phyloP scores from a whole-genome alignment of 257 asterid genomes.

The Solanum megistacrolobum region DNA sequence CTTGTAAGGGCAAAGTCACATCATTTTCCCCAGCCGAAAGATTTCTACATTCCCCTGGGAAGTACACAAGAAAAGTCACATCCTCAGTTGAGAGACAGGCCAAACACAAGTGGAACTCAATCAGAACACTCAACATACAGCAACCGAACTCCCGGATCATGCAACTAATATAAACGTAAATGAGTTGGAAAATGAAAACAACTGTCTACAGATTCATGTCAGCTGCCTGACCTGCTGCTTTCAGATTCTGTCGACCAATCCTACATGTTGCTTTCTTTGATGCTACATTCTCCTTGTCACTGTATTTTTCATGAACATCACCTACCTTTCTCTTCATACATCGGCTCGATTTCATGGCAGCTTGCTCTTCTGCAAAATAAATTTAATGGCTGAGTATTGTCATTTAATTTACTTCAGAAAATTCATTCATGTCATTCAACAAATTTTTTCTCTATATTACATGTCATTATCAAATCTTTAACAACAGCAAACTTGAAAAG shows the following conservation, averaged over 20 bases:
- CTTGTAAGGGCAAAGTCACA: neutral
- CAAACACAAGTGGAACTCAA: neutral
- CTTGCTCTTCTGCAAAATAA: neutral
- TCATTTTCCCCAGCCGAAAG: neutral
- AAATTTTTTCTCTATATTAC: neutral
- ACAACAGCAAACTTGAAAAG: neutral
- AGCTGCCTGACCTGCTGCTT: constrained; percentile 10
- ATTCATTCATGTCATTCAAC: neutral
- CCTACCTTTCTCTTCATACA: constrained; percentile 7
- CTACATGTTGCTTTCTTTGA: constrained; percentile 2
- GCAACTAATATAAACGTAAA: neutral
- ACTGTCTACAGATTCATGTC: neutral
- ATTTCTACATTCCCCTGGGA: neutral
- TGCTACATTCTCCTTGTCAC: neutral
- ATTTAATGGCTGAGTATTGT: neutral
- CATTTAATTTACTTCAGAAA: constrained; percentile 1
- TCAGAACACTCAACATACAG: neutral
- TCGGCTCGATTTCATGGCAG: constrained; percentile 7
- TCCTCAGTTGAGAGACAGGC: neutral
- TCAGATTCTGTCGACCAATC: constrained; percentile 1
- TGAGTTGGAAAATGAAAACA: neutral
- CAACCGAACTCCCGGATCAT: neutral
- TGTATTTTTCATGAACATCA: constrained; percentile 8
- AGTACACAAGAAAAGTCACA: neutral
- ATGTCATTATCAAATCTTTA: neutral